Base-by-base conservation (phyloP, 2,329 filamentous ascomycete genomes). In the Cladophialophora yegresii region DNA sequence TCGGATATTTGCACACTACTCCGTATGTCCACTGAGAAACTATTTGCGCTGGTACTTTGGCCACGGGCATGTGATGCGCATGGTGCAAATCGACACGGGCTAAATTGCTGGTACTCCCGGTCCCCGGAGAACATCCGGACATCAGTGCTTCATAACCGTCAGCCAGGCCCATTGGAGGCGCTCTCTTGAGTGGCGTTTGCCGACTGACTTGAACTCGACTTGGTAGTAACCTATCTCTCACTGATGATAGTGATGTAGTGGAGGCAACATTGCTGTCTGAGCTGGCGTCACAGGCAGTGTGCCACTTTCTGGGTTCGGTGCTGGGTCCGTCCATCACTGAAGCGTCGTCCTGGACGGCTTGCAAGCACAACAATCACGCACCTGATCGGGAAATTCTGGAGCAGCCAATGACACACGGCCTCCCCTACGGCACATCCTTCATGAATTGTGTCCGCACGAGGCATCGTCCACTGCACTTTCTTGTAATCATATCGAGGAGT, bases 361-460 rank as follows among this genome's bases (percentile, higher is more conserved):
- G 33, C 32, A 56, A 33, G 20, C 13, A 10, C 12, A 36, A n/a
- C n/a, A 36, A 10, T 50, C 57, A 59, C 51, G 30, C 57, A 51
- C 57, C 57, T 6, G 13, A 51, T 51, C 28, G 30, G 57, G 57
- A 51, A 59, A 40, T 59, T 59, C 45, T 59, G 45, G 5, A 33
- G 23, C 7, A 20, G 43, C 57, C 57, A 59, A 59, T 59, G 36
- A 49, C 8, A 40, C 4, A 43, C 10, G 1, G 45, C 12, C 4
- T 23, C 8, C 45, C 12, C 20, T 49, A 8, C n/a, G 20, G 9
- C 45, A 49, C 45, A n/a, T 6, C n/a, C 20, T n/a, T n/a, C 22
- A 13, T 2, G 4, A 49, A 22, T 32, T 26, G 13, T 54, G 51
- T 54, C 51, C 26, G 22, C 30, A 4, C 4, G 45, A 22, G n/a